These are phyloP conservation scores for Globisporangium camurandrum DNA, from an alignment of 352 stramenopile species.

Conservation along the genomic window DNA sequence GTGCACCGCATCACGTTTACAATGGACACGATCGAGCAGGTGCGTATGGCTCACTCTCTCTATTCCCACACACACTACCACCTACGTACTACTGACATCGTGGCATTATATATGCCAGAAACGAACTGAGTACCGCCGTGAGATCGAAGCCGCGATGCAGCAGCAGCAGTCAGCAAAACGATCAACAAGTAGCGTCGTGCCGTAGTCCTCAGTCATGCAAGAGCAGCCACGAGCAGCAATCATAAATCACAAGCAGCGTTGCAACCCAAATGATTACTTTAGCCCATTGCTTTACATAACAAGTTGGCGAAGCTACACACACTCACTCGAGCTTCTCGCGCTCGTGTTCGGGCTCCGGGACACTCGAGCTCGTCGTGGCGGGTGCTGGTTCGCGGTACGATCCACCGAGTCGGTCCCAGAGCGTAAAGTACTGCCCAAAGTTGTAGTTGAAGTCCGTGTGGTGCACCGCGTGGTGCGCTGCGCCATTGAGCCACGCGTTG, in stretches of 20 bases:
- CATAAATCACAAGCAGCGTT: too few relatives aligned
- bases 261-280: too few relatives aligned
- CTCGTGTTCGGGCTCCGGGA: background rate
- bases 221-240: too few relatives aligned
- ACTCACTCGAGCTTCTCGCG: constrained; percentile 1
- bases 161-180: too few relatives aligned
- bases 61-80: too few relatives aligned
- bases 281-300: too few relatives aligned
- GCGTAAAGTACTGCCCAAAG: constrained; percentile 68
- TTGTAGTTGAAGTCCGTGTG: constrained; percentile 68
- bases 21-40: constrained; percentile 10
- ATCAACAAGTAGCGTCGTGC: background rate
- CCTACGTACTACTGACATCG: background rate
- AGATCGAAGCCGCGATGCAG: constrained; percentile 1
- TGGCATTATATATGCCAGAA: background rate
- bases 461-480: constrained; percentile 55
- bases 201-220: background rate
- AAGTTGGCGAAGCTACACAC: too few relatives aligned
- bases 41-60: background rate
- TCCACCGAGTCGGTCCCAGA: constrained; percentile 61
- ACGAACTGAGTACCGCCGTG: background rate
- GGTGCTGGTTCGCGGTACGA: constrained; percentile 47
- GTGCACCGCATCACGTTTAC: constrained; percentile 4
- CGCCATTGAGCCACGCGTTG: constrained; percentile 58
- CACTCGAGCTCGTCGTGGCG: constrained; percentile 8